These are phyloP conservation scores for Auriscalpium orientale DNA, from an alignment of 768 basidiomycete species.

Conservation along the genomic window DNA sequence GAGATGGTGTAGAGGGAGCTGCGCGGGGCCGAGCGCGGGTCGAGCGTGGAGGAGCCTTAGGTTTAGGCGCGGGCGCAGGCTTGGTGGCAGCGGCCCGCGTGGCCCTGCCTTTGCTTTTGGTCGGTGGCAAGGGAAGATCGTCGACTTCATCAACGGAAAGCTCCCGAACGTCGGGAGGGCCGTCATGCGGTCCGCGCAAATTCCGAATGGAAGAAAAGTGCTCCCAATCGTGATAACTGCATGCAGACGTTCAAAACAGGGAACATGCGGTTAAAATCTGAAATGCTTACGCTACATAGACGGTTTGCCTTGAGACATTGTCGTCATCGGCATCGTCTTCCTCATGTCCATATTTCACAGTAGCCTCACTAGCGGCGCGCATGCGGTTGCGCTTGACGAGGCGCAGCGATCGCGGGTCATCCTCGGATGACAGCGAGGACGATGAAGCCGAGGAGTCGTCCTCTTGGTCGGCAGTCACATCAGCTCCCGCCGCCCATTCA, in stretches of 20 bases:
- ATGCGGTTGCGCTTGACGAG: constrained; percentile 33
- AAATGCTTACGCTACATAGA: constrained; percentile 78
- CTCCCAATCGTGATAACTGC: constrained; percentile 88
- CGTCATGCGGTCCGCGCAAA: constrained; percentile 73
- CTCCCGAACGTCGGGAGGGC: constrained; percentile 60
- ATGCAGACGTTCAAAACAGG: constrained; percentile 5
- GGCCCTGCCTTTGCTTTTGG: constrained; percentile 20
- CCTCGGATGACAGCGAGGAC: constrained; percentile 20
- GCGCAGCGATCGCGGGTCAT: constrained; percentile 36
- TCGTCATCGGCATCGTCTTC: constrained; percentile 21
- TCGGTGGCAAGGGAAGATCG: constrained; percentile 23
- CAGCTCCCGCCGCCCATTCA: constrained; percentile 64
- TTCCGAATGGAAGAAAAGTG: constrained; percentile 94
- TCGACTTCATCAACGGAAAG: constrained; percentile 26
- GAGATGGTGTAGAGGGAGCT: constrained; percentile 23
- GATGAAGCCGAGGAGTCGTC: constrained; percentile 16
- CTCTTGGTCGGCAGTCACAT: constrained; percentile 20
- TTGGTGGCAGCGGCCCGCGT: constrained; percentile 10
- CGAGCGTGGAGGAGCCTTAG: not conserved
- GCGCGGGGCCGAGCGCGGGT: not conserved
- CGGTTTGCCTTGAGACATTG: constrained; percentile 28
- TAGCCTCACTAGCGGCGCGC: constrained; percentile 12
- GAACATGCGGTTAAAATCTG: constrained; percentile 6
- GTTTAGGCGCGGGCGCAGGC: constrained; percentile 11
- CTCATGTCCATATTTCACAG: not conserved